A percentile compares a stretch with the other conserved stretches of the same genome.
Conservation (phyloP, 1,139 yeast species). For the Spencermartinsiella ligniputridi region DNA sequence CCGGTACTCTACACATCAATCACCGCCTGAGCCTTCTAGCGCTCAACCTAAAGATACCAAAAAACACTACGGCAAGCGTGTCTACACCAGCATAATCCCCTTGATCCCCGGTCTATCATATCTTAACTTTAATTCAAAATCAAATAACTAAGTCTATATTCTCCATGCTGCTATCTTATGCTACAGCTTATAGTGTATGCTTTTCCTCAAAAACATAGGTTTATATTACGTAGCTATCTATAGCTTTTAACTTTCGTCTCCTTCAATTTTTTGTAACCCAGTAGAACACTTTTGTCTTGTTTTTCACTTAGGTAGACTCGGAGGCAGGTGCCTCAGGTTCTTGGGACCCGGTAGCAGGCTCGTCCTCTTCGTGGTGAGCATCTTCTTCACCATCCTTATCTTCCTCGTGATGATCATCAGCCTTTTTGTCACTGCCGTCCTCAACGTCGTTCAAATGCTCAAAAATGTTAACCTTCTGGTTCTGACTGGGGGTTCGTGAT, state of each 20-base stretch:
- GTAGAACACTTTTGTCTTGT: too few relatives aligned
- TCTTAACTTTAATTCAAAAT: neutral
- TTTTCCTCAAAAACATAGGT: neutral
- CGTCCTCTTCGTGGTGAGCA: constrained; percentile 2
- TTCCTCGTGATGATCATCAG: constrained; percentile 12
- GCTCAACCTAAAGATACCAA: neutral
- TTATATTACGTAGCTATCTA: constrained; percentile 1
- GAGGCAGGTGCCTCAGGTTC: constrained; percentile 2
- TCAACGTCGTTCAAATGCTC: constrained; percentile 28
- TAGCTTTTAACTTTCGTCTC: neutral
- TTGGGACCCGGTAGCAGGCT: constrained; percentile 6
- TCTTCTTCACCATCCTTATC: constrained; percentile 17
- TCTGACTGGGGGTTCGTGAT: constrained; percentile 26
- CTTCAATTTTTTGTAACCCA: neutral
- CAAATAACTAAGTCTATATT: neutral
- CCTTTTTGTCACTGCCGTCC: constrained; percentile 14
- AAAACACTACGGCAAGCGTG: neutral
- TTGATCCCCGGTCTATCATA: neutral
- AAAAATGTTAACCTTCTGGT: constrained; percentile 27
- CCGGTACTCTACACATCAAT: too few relatives aligned
- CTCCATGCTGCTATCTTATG: neutral
- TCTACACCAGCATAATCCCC: neutral
- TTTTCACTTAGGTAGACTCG: too few relatives aligned
- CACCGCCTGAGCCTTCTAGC: too few relatives aligned
- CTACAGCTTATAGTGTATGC: neutral